Evolutionary conservation across 2,329 filamentous ascomycete genomes (phyloP).

Genomic region (Aspergillus terreus): DNA sequence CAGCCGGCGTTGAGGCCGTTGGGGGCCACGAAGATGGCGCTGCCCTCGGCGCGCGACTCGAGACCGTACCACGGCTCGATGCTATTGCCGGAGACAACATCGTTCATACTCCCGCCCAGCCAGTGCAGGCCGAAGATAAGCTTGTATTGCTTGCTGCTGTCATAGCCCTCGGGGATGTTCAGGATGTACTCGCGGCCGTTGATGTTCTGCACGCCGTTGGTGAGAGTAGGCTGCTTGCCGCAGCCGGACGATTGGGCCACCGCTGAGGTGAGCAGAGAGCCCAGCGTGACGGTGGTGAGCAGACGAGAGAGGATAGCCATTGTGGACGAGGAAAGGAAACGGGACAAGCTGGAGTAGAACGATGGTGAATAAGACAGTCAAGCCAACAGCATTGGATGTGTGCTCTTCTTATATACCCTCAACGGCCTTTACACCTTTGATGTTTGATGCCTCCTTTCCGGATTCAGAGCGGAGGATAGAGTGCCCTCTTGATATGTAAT

Average conservation of each 20-base stretch:
- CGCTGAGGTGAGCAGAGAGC: too few relatives aligned
- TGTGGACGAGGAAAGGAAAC: too few relatives aligned
- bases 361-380: too few relatives aligned
- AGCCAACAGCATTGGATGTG: too few relatives aligned
- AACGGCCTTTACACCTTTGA: too few relatives aligned
- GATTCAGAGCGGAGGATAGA: too few relatives aligned
- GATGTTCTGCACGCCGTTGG: slow-evolving; percentile 5
- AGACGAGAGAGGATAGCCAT: too few relatives aligned
- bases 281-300: too few relatives aligned
- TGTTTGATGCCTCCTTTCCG: too few relatives aligned
- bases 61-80: slow-evolving; percentile 38
- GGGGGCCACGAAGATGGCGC: slow-evolving; percentile 43
- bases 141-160: neutral
- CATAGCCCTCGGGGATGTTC: slow-evolving; percentile 1
- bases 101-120: slow-evolving; percentile 2
- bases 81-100: slow-evolving; percentile 9
- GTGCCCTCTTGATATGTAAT: too few relatives aligned
- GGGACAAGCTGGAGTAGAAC: too few relatives aligned
- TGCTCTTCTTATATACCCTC: too few relatives aligned
- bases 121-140: slow-evolving; percentile 4
- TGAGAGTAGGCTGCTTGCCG: slow-evolving; percentile 5
- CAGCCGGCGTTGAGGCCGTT: slow-evolving; percentile 42
- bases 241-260: slow-evolving; percentile 2
- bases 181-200: slow-evolving; percentile 4
- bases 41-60: slow-evolving; percentile 18